Conservation (phyloP, 768 basidiomycete genomes). For the Russula olivacea region DNA sequence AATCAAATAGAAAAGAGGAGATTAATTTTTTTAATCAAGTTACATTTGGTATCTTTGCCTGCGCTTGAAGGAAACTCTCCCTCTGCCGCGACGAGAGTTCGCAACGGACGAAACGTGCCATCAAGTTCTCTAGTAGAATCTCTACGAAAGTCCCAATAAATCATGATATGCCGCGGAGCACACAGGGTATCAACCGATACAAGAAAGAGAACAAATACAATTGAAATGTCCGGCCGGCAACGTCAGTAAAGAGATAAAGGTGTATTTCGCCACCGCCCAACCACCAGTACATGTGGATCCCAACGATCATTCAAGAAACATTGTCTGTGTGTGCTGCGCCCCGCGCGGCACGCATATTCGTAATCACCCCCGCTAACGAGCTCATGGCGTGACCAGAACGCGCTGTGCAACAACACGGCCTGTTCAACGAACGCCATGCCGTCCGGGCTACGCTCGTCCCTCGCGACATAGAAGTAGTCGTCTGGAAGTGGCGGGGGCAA, state of each 20-base stretch:
- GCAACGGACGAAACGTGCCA: not conserved
- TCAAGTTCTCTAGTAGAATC: no score
- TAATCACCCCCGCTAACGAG: slow-evolving; percentile 38
- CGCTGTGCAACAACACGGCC: slow-evolving; percentile 32
- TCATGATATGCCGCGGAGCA: not conserved
- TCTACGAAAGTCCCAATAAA: not conserved
- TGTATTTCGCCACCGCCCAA: not conserved
- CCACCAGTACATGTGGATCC: not conserved
- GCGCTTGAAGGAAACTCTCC: not conserved
- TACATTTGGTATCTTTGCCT: no score
- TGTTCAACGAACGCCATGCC: slow-evolving; percentile 40
- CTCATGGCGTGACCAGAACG: slow-evolving; percentile 37
- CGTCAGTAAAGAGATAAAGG: not conserved
- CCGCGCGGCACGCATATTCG: slow-evolving; percentile 35
- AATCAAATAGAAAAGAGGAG: no score
- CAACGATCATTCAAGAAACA: slow-evolving; percentile 33
- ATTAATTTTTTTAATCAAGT: not conserved
- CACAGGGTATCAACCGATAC: no score
- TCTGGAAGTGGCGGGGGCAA: slow-evolving; percentile 2
- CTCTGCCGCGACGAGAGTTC: not conserved
- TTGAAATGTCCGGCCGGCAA: no score
- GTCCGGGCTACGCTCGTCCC: slow-evolving; percentile 38
- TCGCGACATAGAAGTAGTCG: slow-evolving; percentile 33
- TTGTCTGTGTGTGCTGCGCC: slow-evolving; percentile 36
- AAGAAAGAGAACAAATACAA: not conserved